Base-by-base conservation (phyloP, 2,329 filamentous ascomycete genomes). In the Fusarium pseudograminearum region DNA sequence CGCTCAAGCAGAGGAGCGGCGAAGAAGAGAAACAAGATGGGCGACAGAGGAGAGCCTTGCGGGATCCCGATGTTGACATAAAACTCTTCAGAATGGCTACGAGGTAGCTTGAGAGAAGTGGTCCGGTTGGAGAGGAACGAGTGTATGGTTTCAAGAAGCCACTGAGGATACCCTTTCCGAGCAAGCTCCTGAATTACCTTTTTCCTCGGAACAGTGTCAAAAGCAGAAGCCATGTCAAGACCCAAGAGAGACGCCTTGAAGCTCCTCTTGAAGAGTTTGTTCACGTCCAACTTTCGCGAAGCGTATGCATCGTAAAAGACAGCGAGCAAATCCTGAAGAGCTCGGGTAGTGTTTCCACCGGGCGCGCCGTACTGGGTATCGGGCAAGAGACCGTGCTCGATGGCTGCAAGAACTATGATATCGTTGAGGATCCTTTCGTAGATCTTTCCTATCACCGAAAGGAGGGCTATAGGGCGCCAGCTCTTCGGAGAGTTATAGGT, bases 11-110 rank as follows among this genome's bases (percentile, higher is more conserved):
- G 30, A 2, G 57, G 57, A 1, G 58, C 53, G 7, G 62, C 41
- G 22, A 63, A 69, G 36, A 69, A 42, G 2, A 63, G 40, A 46
- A 67, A 69, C 5, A 67, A 46, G 2, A 69, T 20, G 1, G 62
- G 50, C 2, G 66, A 67, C 1, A 60, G 24, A 3, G 42, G 58
- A 2, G 44, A 52, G 4, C 63, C 66, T 34, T 69, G 63, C 5
- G 63, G 62, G 11, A 69, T 54, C 10, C 66, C 63, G 12, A 52
- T 58, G 45, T 67, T 60, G 28, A 59, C 20, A 10, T 22, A 57
- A 14, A 63, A 63, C 1, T 10, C 8, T 0, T 40, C 7, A 8
- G 63, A 55, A 2, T 36, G 48, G 12, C 42, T 46, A 3, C 40
- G 30, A 1, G 58, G 63, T 9, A 69, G 28, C n/a, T 42, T 44